phyloP scores from a whole-genome alignment of 495 filamentous ascomycete species.

The Daldinia grandis region DNA sequence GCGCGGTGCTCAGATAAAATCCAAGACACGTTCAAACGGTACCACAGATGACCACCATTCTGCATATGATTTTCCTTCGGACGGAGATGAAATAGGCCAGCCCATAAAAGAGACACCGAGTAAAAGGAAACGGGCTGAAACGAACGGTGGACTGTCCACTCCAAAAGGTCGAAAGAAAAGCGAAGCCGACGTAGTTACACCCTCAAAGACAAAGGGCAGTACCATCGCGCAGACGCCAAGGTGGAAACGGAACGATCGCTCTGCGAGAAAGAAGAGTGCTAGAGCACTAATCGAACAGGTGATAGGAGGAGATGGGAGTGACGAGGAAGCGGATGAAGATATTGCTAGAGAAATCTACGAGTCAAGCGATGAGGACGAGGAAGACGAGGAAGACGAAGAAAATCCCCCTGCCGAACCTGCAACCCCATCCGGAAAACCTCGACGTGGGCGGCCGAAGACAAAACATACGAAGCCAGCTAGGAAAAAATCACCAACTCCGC shows the following conservation, averaged over 20 bases:
- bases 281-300: conserved; percentile 73
- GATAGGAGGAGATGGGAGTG: conserved; percentile 69
- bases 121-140: conserved; percentile 21
- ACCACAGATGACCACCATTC: conserved; percentile 16
- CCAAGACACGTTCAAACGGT: conserved; percentile 1
- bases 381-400: conserved; percentile 49
- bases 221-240: conserved; percentile 60
- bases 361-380: conserved; percentile 61
- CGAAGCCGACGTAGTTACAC: conserved; percentile 44
- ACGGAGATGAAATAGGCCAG: conserved; percentile 26
- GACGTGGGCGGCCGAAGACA: conserved; percentile 49
- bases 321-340: conserved; percentile 75
- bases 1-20: neutral
- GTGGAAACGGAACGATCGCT: conserved; percentile 70
- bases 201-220: conserved; percentile 43
- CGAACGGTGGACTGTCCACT: conserved; percentile 37
- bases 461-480: conserved; percentile 52
- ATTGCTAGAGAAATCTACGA: conserved; percentile 77
- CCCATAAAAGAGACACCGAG: conserved; percentile 35
- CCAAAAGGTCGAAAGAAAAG: conserved; percentile 44
- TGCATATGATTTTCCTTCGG: conserved; percentile 45
- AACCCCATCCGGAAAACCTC: conserved; percentile 46
- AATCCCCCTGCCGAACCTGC: conserved; percentile 50
- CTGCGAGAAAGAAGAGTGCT: conserved; percentile 86
- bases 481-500: conserved; percentile 81